Evolutionary conservation across 495 filamentous ascomycete genomes (phyloP).

Genomic region (Podospora pseudoanserina): DNA sequence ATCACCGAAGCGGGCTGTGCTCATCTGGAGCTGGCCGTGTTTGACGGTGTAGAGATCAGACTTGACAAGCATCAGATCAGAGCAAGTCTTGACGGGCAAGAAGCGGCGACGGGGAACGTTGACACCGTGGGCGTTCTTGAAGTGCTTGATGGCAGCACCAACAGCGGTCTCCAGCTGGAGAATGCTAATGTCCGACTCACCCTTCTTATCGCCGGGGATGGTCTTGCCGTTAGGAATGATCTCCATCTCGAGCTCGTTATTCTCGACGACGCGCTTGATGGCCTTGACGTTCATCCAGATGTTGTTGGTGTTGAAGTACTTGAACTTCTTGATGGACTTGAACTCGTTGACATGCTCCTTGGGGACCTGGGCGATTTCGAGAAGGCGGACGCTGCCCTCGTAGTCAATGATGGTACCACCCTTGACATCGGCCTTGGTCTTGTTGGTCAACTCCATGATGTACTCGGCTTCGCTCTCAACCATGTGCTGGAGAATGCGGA

Average conservation of each 20-base stretch:
- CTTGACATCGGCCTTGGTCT: conserved; percentile 99
- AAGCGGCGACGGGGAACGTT: conserved; percentile 97
- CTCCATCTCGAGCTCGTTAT: conserved; percentile 98
- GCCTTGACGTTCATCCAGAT: conserved; percentile 99
- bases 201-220: conserved; percentile 98
- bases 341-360: conserved; percentile 99
- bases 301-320: conserved; percentile 99
- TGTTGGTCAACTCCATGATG: conserved; percentile 99
- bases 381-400: conserved; percentile 89
- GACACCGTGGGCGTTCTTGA: conserved; percentile 97
- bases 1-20: conserved; percentile 91
- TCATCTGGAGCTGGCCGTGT: conserved; percentile 96
- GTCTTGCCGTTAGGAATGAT: conserved; percentile 99
- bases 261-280: conserved; percentile 97
- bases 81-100: conserved; percentile 99
- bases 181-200: conserved; percentile 95
- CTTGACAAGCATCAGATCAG: conserved; percentile 99
- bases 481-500: conserved; percentile 99
- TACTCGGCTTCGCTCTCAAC: conserved; percentile 92
- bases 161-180: conserved; percentile 98
- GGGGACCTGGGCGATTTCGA: conserved; percentile 99
- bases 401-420: conserved; percentile 99
- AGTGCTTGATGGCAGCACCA: conserved; percentile 97
- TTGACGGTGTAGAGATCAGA: conserved; percentile 99
- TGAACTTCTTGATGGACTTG: conserved; percentile 99